A percentile compares a stretch with the other conserved stretches of the same genome.
Evolutionary conservation across 306 rosid genomes (phyloP).

Genomic region (Medicago ruthenica): DNA sequence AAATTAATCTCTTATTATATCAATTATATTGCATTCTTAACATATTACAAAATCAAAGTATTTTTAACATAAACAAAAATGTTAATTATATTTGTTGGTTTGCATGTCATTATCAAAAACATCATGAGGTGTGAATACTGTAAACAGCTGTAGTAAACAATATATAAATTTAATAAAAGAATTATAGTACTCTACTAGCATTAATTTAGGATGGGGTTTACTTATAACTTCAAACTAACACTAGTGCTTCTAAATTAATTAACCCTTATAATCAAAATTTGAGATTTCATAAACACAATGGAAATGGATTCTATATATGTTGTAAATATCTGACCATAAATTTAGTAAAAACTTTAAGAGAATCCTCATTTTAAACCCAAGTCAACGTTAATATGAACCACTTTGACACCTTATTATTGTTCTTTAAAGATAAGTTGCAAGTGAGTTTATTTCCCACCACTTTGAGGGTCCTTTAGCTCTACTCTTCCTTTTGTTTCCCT

Average conservation of each 20-base stretch:
- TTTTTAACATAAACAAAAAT: not conserved
- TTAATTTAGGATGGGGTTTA: not conserved
- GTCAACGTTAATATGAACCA: too few species aligned
- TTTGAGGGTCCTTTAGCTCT: not conserved
- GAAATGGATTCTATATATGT: too few species aligned
- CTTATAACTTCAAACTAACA: not conserved
- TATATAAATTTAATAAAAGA: not conserved
- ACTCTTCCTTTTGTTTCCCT: constrained; percentile 12
- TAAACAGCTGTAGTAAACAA: not conserved
- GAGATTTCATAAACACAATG: too few species aligned
- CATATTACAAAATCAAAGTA: too few species aligned
- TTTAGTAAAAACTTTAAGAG: too few species aligned
- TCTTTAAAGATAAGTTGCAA: not conserved
- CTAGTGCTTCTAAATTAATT: not conserved
- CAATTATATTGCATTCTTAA: too few species aligned
- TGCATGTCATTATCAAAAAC: constrained; percentile 2
- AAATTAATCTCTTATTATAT: too few species aligned
- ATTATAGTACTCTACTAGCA: not conserved
- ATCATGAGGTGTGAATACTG: not conserved
- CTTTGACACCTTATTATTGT: not conserved
- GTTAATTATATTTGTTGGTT: not conserved
- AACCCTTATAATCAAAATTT: too few species aligned
- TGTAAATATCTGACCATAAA: too few species aligned
- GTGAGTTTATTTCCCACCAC: not conserved
- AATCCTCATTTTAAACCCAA: too few species aligned